Base-by-base conservation (phyloP, 805 yeast species). In the Ogataea parapolymorpha region DNA sequence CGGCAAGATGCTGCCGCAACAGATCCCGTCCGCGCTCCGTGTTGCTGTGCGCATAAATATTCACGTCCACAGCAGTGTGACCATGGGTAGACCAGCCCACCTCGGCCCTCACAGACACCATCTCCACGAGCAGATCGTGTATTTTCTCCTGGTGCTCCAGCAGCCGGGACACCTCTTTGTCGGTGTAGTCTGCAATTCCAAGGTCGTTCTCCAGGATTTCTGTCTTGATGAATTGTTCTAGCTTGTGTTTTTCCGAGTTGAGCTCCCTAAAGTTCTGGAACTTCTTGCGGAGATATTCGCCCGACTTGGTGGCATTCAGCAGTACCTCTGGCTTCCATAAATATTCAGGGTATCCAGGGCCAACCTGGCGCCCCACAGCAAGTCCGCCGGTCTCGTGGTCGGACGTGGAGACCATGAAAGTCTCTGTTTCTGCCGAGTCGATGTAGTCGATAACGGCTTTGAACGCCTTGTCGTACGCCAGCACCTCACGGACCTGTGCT, bases 51-150 rank as follows among this genome's bases (percentile, higher is more conserved):
- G 84, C 96, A 59, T 90, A 90, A 35, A 91, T 85, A 56, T 91
- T 90, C 26, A 90, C 96, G 63, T 90, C 98, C 12, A 90, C 96
- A 0, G 96, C 96, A 15, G 95, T 82, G 62, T 90, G 98, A 23
- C 97, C 98, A 56, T 88, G 95, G 0, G 97, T 90, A 8, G 95
- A 74, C 96, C 96, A 90, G n/a, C 96, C 97, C 13, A 88, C 78
- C 62, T 85, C 85, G 0, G 97, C 88, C 49, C 95, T 77, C n/a
- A 65, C 55, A 1, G 95, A 84, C 9, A 88, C 75, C 75, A 90
- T 75, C 41, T 80, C 72, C 55, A 85, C 83, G 42, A 88, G 62
- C 28, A 71, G 65, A 45, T 79, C 79, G 11, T 61, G 66, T 13
- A 71, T 56, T 29, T 56, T 51, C 1, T 51, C 48, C 29, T 58